Evolutionary conservation across 805 yeast genomes (phyloP), one percentile per base, ranked within the genome.

Genomic region (Yarrowia keelungensis): DNA sequence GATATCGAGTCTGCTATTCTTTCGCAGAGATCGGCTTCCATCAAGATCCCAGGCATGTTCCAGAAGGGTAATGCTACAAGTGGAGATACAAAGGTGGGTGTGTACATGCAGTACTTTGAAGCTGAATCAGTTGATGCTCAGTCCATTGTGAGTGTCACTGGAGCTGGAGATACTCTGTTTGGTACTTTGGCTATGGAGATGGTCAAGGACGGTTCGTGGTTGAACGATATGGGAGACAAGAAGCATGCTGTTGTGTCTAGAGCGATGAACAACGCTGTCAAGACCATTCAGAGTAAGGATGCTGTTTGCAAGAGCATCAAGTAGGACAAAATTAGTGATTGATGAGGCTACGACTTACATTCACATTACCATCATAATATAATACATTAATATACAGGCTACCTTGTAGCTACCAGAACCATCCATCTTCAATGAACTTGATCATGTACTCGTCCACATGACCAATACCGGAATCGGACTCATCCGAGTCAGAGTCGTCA

Each of bases 381-480:
- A 56, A 56, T 56, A 56, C 62, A 56, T 56, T 26, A 58, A 49
- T 49, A 54, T 49, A 69, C 51, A 53, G 26, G 66, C 54, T 22
- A 51, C 46, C 43, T 7, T 15, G 35, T 26, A 14, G 32, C 69
- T 82, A 85, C 73, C 79, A 84, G 75, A 87, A 90, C 75, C 81
- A 85, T 0, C 97, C 98, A 67, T 87, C 88, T 70, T 97, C 97
- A 70, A 95, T 91, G 76, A 85, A 91, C 70, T 93, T 82, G 71
- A 95, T 86, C 99, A 95, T 95, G 80, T 93, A 96, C 82, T 95
- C 98, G 76, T 95, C 99, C 67, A 94, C 86, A 77, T 92, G 97
- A 42, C 87, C 88, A 61, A 81, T 74, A 3, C 74, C 81, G 26
- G 85, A 90, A 56, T 86, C 91, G 4, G 84, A 89, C 62, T 79